Percentiles rank a stretch among this genome's conserved stretches.
Evolutionary conservation across 2,329 filamentous ascomycete species (phyloP).

Genomic region (Xylariales sp.): DNA sequence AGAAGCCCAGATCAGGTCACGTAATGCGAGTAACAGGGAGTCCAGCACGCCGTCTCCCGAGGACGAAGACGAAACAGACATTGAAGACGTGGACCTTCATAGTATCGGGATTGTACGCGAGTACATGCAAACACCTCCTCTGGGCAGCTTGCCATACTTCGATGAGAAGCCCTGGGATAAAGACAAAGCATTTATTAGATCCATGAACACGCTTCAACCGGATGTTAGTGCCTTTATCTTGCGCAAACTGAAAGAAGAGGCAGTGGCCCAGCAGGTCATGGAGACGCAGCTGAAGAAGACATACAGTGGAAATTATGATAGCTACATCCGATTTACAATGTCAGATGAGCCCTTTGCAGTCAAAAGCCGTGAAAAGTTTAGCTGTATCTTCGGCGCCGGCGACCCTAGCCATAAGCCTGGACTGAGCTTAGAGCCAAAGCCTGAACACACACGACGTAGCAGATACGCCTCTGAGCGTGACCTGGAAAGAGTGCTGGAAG

Average conservation of each 20-base stretch:
- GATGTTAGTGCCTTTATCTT: slow-evolving; percentile 60
- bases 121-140: slow-evolving; percentile 65
- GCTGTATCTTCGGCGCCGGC: slow-evolving; percentile 52
- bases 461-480: slow-evolving; percentile 79
- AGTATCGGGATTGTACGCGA: slow-evolving; percentile 62
- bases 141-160: slow-evolving; percentile 65
- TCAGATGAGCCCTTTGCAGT: slow-evolving; percentile 66
- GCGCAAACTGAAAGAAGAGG: slow-evolving; percentile 57
- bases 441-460: slow-evolving; percentile 63
- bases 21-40: slow-evolving; percentile 45
- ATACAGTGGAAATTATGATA: slow-evolving; percentile 62
- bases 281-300: slow-evolving; percentile 55
- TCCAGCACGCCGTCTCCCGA: slow-evolving; percentile 62
- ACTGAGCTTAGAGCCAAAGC: slow-evolving; percentile 64
- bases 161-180: slow-evolving; percentile 60
- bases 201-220: slow-evolving; percentile 54
- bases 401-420: slow-evolving; percentile 53
- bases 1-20: slow-evolving; percentile 44
- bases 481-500: slow-evolving; percentile 76
- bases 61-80: slow-evolving; percentile 66
- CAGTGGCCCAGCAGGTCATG: slow-evolving; percentile 51
- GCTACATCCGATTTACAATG: slow-evolving; percentile 66
- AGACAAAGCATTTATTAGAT: slow-evolving; percentile 58
- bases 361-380: slow-evolving; percentile 67
- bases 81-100: slow-evolving; percentile 64